These are phyloP conservation scores for peach (Prunus persica) DNA, from an alignment of 306 rosid species.

Conservation along the genomic window Prunus_persica_NCBIv2 NC_034010.1:15688501-15689000, in stretches of 20 bases:
- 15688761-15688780: not conserved
- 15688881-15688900: constrained; percentile 91
- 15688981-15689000: constrained; percentile 90
- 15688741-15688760: not conserved
- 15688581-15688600: not conserved
- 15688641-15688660: not conserved
- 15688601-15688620: not conserved
- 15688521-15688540: not conserved
- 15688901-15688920: constrained; percentile 94
- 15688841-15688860: not conserved
- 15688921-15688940: constrained; percentile 98
- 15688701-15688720: not conserved
- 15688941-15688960: constrained; percentile 89
- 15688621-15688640: not conserved
- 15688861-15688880: constrained; percentile 9
- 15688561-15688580: not conserved
- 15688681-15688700: not conserved
- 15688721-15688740: not conserved
- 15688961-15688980: constrained; percentile 96
- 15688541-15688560: constrained; percentile 4
- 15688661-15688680: not conserved
- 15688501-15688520: constrained; percentile 3
- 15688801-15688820: not conserved
- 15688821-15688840: not conserved
- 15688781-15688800: not conserved